phyloP scores from a whole-genome alignment of 345 rosid species.

The Cardiospermum halicacabum region DNA sequence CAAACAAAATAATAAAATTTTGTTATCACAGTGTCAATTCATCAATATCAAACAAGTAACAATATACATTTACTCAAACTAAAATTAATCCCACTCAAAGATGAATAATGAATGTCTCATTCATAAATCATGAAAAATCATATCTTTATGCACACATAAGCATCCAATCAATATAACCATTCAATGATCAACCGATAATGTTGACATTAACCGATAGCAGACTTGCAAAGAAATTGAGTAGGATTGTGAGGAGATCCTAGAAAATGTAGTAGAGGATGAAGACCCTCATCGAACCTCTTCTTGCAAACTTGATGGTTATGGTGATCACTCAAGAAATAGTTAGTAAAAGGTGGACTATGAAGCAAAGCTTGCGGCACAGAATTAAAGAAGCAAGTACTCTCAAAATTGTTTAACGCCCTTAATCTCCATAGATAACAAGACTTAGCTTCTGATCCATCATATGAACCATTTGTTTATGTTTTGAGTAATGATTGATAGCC shows the following conservation, averaged over 20 bases:
- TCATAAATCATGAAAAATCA: too few species aligned
- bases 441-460: slow-evolving; percentile 47
- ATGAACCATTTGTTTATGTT: slow-evolving; percentile 38
- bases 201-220: too few species aligned
- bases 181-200: slow-evolving; percentile 12
- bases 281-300: slow-evolving; percentile 45
- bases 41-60: slow-evolving; percentile 14
- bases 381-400: slow-evolving; percentile 90
- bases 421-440: slow-evolving; percentile 70
- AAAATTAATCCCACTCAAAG: too few species aligned
- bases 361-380: slow-evolving; percentile 86
- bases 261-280: slow-evolving; percentile 67
- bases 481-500: too few species aligned
- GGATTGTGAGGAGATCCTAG: slow-evolving; percentile 80
- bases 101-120: too few species aligned
- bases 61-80: too few species aligned
- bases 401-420: slow-evolving; percentile 81
- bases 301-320: slow-evolving; percentile 61
- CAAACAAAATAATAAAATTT: slow-evolving; percentile 21
- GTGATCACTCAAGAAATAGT: slow-evolving; percentile 70
- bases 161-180: not conserved
- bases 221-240: slow-evolving; percentile 88
- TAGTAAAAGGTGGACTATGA: slow-evolving; percentile 76
- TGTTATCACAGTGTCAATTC: slow-evolving; percentile 13
- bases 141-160: not conserved